Evolutionary conservation across 805 yeast genomes (phyloP), one percentile per base, ranked within the genome.

Genomic region (Torulaspora gathmanii): DNA sequence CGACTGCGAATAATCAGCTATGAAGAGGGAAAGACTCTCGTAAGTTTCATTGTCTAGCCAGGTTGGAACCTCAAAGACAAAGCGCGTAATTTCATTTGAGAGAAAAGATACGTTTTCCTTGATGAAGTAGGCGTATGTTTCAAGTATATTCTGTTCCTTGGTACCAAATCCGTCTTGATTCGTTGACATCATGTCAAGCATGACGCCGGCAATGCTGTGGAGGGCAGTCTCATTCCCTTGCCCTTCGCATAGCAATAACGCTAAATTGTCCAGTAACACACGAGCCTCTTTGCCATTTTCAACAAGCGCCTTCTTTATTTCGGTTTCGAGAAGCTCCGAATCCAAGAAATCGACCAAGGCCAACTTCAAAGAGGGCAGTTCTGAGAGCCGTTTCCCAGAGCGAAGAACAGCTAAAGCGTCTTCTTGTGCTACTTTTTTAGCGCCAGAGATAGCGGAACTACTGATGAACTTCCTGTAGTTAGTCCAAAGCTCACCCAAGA

Each of bases 1-100:
- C 11, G 66, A 58, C 15, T 62, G 56, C 13, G 74, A 50, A 40
- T 67, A 71, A 5, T 53, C 42, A 2, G 58, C 50, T 33, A 76
- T 44, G 3, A 73, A 48, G 1, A 50, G 40, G 11, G 73, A 51
- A 2, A 72, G 69, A 8, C 42, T 37, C 3, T 64, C 69, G 38
- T 64, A 53, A 13, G 61, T 60, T 0, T 46, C 37, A 5, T 62
- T 54, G 0, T 68, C 61, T 5, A 73, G 47, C 49, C 60, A 58
- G 1, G 57, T 52, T 4, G 74, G 70, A 5, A 76, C 13, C 12
- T 63, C 64, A 15, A 54, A 53, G 13, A 74, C 49, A 34, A 73
- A 64, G 3, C 57, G 55, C 0, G 57, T 52, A 1, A 79, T 56
- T n/a, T 59, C 57, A 0, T 60, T 41, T 3, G 46, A 33, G 12